Percentiles rank a stretch among this genome's conserved stretches.
These are phyloP conservation scores for Pseudevernia furfuracea DNA, from an alignment of 495 filamentous ascomycete genomes.

Conservation along the genomic window DNA sequence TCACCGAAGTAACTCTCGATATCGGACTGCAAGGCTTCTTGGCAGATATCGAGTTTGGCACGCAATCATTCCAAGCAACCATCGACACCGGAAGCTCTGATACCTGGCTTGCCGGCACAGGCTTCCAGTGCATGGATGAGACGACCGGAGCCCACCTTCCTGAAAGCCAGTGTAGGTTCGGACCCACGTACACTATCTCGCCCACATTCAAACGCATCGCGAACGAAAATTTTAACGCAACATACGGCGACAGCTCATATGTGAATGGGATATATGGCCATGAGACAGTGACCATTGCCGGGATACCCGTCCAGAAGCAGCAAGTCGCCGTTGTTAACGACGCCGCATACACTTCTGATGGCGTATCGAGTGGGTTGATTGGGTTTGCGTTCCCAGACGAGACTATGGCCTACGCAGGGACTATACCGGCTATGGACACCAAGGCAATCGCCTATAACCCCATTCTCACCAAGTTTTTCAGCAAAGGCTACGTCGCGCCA, in stretches of 20 bases:
- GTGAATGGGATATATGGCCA: slow-evolving; percentile 49
- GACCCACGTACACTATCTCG: slow-evolving; percentile 36
- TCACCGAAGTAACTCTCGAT: too few relatives aligned
- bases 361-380: slow-evolving; percentile 46
- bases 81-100: slow-evolving; percentile 58
- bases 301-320: slow-evolving; percentile 45
- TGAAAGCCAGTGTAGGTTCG: slow-evolving; percentile 39
- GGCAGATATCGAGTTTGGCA: slow-evolving; percentile 33
- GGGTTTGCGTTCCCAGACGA: slow-evolving; percentile 52
- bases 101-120: slow-evolving; percentile 44
- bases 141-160: slow-evolving; percentile 9
- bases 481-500: slow-evolving; percentile 41
- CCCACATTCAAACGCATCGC: slow-evolving; percentile 35
- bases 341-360: slow-evolving; percentile 42
- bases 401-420: slow-evolving; percentile 35
- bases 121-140: slow-evolving; percentile 41
- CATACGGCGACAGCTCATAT: slow-evolving; percentile 51
- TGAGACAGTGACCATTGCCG: slow-evolving; percentile 46
- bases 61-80: slow-evolving; percentile 39
- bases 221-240: slow-evolving; percentile 46
- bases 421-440: slow-evolving; percentile 22
- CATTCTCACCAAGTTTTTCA: slow-evolving; percentile 49
- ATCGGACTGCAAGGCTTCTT: not conserved
- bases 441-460: slow-evolving; percentile 41
- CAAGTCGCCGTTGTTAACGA: slow-evolving; percentile 43